These are phyloP conservation scores for Thielaviopsis populi DNA, from an alignment of 2,329 filamentous ascomycete genomes.

Conservation along the genomic window DNA sequence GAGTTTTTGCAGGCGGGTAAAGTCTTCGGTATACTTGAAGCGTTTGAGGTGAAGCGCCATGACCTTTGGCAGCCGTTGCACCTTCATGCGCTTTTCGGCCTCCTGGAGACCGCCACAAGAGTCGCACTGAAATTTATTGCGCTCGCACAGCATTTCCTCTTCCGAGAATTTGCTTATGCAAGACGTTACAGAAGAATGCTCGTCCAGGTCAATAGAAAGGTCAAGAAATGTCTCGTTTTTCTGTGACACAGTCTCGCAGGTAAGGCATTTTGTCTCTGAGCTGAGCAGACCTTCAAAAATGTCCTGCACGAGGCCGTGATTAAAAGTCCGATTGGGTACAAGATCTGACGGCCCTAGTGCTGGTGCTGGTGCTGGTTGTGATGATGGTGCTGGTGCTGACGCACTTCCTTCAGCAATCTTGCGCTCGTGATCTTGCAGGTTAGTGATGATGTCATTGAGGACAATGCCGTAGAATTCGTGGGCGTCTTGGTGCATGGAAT, in stretches of 20 bases:
- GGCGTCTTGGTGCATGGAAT: constrained; percentile 94
- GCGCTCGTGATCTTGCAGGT: constrained; percentile 69
- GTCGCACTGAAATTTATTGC: constrained; percentile 98
- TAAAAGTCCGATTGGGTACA: constrained; percentile 27
- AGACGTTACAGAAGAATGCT: constrained; percentile 90
- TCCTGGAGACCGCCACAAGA: constrained; percentile 93
- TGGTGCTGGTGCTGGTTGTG: constrained; percentile 34
- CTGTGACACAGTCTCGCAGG: constrained; percentile 89
- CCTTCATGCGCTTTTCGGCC: constrained; percentile 98
- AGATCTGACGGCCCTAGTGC: constrained; percentile 27
- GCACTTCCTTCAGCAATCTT: constrained; percentile 30
- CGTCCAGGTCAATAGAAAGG: constrained; percentile 85
- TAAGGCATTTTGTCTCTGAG: constrained; percentile 91
- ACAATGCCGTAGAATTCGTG: constrained; percentile 93
- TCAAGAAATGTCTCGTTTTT: constrained; percentile 93
- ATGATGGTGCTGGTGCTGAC: constrained; percentile 35
- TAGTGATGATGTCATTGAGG: constrained; percentile 89
- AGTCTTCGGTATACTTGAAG: constrained; percentile 96
- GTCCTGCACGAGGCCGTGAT: constrained; percentile 75
- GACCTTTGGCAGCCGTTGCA: constrained; percentile 84
- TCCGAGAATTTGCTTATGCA: constrained; percentile 92
- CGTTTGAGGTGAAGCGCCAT: constrained; percentile 86
- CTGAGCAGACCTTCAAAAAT: constrained; percentile 90
- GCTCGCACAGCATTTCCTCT: constrained; percentile 95
- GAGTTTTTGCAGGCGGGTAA: constrained; percentile 83